Evolutionary conservation across 2,329 filamentous ascomycete genomes (phyloP).

Genomic region (Aureobasidium musti): DNA sequence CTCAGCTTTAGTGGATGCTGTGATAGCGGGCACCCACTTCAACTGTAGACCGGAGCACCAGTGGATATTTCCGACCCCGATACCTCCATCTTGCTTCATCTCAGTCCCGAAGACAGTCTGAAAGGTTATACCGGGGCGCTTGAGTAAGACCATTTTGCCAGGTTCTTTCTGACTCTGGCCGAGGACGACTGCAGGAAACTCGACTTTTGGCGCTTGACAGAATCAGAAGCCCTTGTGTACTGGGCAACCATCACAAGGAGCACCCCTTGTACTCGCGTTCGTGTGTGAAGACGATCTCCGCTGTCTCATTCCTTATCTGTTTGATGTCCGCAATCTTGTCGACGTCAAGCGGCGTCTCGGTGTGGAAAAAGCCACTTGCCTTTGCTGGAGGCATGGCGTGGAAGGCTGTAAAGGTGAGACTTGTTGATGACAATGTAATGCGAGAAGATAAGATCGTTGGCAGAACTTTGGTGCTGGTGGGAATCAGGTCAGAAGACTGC

Average conservation of each 20-base stretch:
- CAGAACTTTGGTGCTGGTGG: no score
- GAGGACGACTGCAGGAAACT: background rate
- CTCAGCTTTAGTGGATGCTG: background rate
- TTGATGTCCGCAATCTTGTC: background rate
- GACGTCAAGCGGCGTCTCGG: background rate
- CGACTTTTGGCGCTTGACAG: background rate
- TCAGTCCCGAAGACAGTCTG: background rate
- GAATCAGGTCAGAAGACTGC: no score
- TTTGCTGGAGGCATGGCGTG: background rate
- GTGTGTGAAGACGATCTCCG: background rate
- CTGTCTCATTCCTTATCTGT: background rate
- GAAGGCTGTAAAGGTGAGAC: no score
- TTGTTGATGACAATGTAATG: no score
- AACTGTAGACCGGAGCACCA: constrained; percentile 3
- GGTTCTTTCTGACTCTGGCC: background rate
- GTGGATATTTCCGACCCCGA: background rate
- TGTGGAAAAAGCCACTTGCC: background rate
- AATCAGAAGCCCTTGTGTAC: no score
- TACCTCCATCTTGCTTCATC: background rate
- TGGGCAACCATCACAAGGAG: background rate
- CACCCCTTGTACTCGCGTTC: background rate
- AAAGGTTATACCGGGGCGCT: background rate
- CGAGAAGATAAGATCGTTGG: background rate
- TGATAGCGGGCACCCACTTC: background rate
- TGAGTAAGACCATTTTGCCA: background rate